Conservation (phyloP, 768 basidiomycete genomes). For the Serpula lacrymans region DNA sequence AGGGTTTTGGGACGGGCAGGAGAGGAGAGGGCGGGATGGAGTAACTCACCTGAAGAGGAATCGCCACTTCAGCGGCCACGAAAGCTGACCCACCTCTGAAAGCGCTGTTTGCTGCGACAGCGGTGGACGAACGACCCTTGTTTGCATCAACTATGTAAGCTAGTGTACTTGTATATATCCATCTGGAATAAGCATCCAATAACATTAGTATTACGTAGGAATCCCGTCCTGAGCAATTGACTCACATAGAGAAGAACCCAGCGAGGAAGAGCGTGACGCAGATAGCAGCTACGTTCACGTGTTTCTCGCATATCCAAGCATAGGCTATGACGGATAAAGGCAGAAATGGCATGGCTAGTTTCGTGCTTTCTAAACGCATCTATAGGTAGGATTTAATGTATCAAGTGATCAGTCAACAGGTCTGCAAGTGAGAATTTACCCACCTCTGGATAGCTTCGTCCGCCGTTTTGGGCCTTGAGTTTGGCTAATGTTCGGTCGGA, state of each 20-base stretch:
- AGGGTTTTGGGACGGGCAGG: not conserved
- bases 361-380: slow-evolving; percentile 72
- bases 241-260: slow-evolving; percentile 76
- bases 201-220: not conserved
- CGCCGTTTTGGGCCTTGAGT: slow-evolving; percentile 43
- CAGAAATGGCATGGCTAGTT: slow-evolving; percentile 47
- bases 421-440: slow-evolving; percentile 7
- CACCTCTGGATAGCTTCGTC: slow-evolving; percentile 62
- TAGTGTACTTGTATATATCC: slow-evolving; percentile 66
- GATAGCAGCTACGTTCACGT: slow-evolving; percentile 61
- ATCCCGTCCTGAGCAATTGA: too few species aligned
- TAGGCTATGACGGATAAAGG: slow-evolving; percentile 64
- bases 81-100: slow-evolving; percentile 72
- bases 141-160: slow-evolving; percentile 90
- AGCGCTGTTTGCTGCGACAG: slow-evolving; percentile 72
- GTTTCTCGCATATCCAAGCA: slow-evolving; percentile 70
- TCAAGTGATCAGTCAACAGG: not conserved
- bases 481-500: slow-evolving; percentile 47
- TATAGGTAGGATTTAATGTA: too few species aligned
- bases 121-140: slow-evolving; percentile 71
- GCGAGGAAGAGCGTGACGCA: slow-evolving; percentile 69
- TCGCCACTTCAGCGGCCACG: slow-evolving; percentile 65
- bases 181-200: slow-evolving; percentile 28
- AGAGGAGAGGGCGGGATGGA: not conserved
- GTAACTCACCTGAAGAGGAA: slow-evolving; percentile 55